Percentiles rank a stretch among this genome's conserved stretches.
These are phyloP conservation scores for Sporothrix pallida DNA, from an alignment of 2,329 filamentous ascomycete species.

Conservation along the genomic window DNA sequence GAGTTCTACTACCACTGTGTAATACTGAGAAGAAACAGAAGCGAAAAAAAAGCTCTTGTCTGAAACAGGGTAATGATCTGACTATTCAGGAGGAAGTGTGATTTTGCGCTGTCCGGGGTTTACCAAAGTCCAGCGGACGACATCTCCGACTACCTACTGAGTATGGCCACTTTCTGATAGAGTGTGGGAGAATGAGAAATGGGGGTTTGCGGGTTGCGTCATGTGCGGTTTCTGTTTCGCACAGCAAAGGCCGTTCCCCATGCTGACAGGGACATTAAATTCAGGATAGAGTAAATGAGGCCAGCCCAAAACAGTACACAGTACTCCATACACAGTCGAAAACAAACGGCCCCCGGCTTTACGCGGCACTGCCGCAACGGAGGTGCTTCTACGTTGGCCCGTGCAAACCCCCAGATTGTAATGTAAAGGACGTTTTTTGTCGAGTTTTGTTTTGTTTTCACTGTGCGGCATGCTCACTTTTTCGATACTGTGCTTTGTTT, in stretches of 20 bases:
- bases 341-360: slow-evolving; percentile 10
- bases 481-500: neutral
- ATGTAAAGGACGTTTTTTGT: too few relatives aligned
- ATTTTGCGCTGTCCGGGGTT: neutral
- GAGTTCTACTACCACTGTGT: too few relatives aligned
- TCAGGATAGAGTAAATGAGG: too few relatives aligned
- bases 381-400: neutral
- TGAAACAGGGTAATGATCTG: too few relatives aligned
- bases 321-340: neutral
- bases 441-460: neutral
- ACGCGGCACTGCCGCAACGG: neutral
- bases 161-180: neutral
- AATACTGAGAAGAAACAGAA: too few relatives aligned
- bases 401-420: neutral
- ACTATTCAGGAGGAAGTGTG: too few relatives aligned
- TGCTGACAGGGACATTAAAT: neutral
- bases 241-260: neutral
- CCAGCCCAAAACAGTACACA: neutral
- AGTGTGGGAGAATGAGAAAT: neutral
- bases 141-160: neutral
- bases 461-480: neutral
- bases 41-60: neutral
- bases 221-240: neutral
- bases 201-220: neutral
- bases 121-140: neutral